Evolutionary conservation across 345 rosid genomes (phyloP), one percentile per base, ranked within the genome.

Genomic region (Noccaea caerulescens): DNA sequence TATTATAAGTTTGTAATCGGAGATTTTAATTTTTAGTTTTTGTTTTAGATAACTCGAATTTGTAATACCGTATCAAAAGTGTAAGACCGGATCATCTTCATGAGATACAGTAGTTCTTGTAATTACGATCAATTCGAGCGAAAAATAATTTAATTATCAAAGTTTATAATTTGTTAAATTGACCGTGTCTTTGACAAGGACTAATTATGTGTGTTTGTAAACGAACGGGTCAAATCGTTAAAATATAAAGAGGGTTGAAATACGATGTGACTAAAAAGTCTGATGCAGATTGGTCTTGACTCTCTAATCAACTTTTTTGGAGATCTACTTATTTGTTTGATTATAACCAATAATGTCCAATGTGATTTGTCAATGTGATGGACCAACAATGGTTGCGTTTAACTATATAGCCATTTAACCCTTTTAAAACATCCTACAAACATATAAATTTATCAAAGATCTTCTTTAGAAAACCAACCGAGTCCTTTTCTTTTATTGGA

Each of bases 301-400:
- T 30, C 5, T 58, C 38, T 64, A 10, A 27, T 72, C 65, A 23
- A 56, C 41, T 63, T 45, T 14, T 46, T 14, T 59, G 42, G 49
- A 43, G 50, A 66, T 41, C 23, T 51, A 32, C 30, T 11, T 10
- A 13, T 34, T 50, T 38, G 49, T 58, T 58, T 58, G 47, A 27
- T 51, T 51, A 45, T 34, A 58, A 67, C 47, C 68, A 66, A 74
- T 51, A 66, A 66, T 73, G 41, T 23, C 46, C 66, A 66, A 41
- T 73, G 62, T 66, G 23, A 20, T 20, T 20, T 20, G 23, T 60
- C 10, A 75, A 60, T 51, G 63, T 75, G 73, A 75, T 67, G 73
- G 78, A 54, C 78, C 78, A 46, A 52, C 49, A 16, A 18, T 5
- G 12, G 54, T 51, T 66, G 67, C 47, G 68, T 68, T 66, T 68